A percentile compares a stretch with the other conserved stretches of the same genome.
Evolutionary conservation across 176 grass and related monocot species (phyloP).

Genomic region (Carex littledalei): DNA sequence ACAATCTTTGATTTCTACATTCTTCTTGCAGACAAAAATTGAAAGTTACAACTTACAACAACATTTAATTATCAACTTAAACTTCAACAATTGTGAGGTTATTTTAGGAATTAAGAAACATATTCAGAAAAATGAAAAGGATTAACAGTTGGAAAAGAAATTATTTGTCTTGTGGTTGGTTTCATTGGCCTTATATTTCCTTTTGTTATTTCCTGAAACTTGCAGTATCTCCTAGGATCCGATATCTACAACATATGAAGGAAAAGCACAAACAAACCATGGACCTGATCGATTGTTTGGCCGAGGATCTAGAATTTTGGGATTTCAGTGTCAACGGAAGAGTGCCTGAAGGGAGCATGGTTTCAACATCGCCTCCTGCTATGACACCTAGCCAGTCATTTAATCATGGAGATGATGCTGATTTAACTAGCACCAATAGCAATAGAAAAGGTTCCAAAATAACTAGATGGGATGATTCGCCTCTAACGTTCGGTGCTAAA

Average conservation of each 20-base stretch:
- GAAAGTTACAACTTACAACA: not conserved
- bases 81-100: not conserved
- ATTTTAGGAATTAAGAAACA: not conserved
- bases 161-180: not conserved
- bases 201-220: not conserved
- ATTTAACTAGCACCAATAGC: not conserved
- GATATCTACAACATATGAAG: not conserved
- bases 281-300: constrained; percentile 18
- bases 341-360: not conserved
- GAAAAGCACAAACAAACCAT: not conserved
- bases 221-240: constrained; percentile 12
- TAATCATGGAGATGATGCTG: not conserved
- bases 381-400: not conserved
- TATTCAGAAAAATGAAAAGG: not conserved
- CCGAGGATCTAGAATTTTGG: not conserved
- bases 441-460: not conserved
- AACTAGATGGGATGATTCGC: constrained; percentile 20
- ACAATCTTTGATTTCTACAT: not conserved
- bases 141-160: not conserved
- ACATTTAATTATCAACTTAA: not conserved
- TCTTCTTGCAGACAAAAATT: not conserved
- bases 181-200: not conserved
- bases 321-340: not conserved
- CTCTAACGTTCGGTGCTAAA: constrained; percentile 14
- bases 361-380: not conserved